Percentiles rank a stretch among this genome's conserved stretches.
Conservation (phyloP, 2,329 filamentous ascomycete genomes). For the Trichoderma koningii region DNA sequence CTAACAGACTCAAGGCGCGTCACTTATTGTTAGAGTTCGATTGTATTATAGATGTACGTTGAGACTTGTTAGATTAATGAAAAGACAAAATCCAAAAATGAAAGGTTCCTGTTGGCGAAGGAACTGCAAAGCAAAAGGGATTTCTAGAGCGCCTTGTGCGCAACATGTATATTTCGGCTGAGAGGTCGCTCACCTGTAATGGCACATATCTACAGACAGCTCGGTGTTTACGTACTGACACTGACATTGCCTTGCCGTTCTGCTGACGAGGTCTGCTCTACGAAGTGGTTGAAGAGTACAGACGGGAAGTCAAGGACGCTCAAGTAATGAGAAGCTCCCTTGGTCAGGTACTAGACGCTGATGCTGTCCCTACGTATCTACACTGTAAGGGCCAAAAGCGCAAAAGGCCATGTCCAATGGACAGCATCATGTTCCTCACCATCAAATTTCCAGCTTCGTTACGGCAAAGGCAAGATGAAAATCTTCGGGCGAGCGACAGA, state of each 20-base stretch:
- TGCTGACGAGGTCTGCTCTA: not conserved
- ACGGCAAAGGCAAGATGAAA: slow-evolving; percentile 62
- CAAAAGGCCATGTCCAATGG: too few species aligned
- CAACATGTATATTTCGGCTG: not conserved
- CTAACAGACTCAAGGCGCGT: slow-evolving; percentile 10
- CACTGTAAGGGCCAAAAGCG: not conserved
- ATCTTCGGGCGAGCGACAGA: slow-evolving; percentile 77
- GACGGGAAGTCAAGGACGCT: too few species aligned
- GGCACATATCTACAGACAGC: not conserved
- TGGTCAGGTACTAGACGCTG: too few species aligned
- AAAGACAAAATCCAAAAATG: not conserved
- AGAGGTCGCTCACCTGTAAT: not conserved
- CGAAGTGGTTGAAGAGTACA: too few species aligned
- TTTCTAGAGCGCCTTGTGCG: too few species aligned
- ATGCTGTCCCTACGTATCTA: too few species aligned
- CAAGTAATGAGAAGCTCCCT: too few species aligned
- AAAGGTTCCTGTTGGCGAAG: not conserved
- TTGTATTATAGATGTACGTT: slow-evolving; percentile 35
- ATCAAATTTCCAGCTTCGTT: slow-evolving; percentile 80
- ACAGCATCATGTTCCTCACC: slow-evolving; percentile 68
- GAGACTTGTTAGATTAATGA: slow-evolving; percentile 6
- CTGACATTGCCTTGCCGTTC: too few species aligned
- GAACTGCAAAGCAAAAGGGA: too few species aligned
- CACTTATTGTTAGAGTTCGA: slow-evolving; percentile 26
- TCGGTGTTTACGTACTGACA: too few species aligned